These are phyloP conservation scores for Boletus tylopilopsis DNA, from an alignment of 768 basidiomycete genomes.

Conservation along the genomic window DNA sequence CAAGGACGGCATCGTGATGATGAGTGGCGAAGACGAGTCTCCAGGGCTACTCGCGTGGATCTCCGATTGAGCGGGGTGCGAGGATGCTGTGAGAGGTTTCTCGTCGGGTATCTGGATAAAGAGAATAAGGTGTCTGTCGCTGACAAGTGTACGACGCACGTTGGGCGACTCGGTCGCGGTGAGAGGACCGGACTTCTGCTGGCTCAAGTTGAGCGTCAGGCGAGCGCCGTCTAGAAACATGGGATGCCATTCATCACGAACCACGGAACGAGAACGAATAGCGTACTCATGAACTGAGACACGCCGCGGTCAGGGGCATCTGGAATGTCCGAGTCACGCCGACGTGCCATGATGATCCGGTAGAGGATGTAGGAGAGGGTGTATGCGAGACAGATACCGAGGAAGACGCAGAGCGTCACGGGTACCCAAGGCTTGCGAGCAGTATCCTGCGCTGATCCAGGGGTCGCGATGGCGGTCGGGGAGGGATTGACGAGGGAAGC, in stretches of 20 bases:
- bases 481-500: slow-evolving; percentile 1
- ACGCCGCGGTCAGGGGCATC: slow-evolving; percentile 23
- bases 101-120: slow-evolving; percentile 12
- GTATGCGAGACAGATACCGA: slow-evolving; percentile 26
- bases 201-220: slow-evolving; percentile 20
- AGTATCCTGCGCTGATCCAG: background rate
- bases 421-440: slow-evolving; percentile 9
- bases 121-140: background rate
- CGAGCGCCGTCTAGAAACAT: slow-evolving; percentile 20
- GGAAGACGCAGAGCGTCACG: slow-evolving; percentile 17
- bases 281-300: slow-evolving; percentile 28
- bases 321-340: slow-evolving; percentile 13
- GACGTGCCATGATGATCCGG: slow-evolving; percentile 20
- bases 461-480: slow-evolving; percentile 1
- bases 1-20: slow-evolving; percentile 14
- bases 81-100: slow-evolving; percentile 14
- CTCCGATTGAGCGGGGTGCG: slow-evolving; percentile 2
- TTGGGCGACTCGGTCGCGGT: slow-evolving; percentile 1
- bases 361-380: slow-evolving; percentile 27
- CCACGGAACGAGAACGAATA: background rate
- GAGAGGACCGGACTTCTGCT: background rate
- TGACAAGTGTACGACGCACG: slow-evolving; percentile 9
- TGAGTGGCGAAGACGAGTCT: slow-evolving; percentile 13
- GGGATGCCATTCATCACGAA: background rate
- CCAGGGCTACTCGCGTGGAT: slow-evolving; percentile 5